Conservation (phyloP, 768 basidiomycete genomes). For the Crassisporium funariophilum region DNA sequence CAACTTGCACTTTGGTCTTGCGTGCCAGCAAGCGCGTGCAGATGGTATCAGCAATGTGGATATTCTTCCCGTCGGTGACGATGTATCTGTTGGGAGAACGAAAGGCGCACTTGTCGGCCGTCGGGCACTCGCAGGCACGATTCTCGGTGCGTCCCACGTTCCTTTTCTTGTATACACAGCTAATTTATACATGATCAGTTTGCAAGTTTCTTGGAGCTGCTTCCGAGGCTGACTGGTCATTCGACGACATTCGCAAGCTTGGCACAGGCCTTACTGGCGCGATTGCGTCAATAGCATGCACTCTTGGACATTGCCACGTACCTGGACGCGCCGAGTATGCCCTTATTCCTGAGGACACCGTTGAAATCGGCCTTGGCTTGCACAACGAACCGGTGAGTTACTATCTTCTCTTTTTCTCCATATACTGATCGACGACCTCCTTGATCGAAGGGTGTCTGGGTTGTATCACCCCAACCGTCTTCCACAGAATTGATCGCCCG, state of each 20-base stretch:
- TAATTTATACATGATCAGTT: not conserved
- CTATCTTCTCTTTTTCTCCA: not conserved
- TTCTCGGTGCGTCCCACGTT: not conserved
- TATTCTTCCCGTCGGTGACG: conserved; percentile 3
- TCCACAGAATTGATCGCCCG: conserved; percentile 1
- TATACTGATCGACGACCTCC: too few species aligned
- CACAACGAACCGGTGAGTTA: conserved; percentile 6
- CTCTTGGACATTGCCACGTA: conserved; percentile 4
- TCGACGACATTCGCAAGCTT: not conserved
- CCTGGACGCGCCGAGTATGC: conserved; percentile 5
- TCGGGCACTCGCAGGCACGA: conserved; percentile 2
- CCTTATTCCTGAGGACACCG: not conserved
- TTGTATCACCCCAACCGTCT: conserved; percentile 3
- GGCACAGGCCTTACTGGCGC: conserved; percentile 3
- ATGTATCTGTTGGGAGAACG: conserved; percentile 3
- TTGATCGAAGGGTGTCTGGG: conserved; percentile 8
- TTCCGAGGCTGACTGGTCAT: conserved; percentile 2
- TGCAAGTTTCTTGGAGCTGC: conserved; percentile 5
- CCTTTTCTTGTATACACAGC: not conserved
- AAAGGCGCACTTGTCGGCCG: conserved; percentile 4
- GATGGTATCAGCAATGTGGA: conserved; percentile 3
- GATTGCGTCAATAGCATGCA: conserved; percentile 4
- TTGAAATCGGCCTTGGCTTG: conserved; percentile 2
- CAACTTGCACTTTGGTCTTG: conserved; percentile 4
- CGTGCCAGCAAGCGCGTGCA: conserved; percentile 5